Evolutionary conservation across 495 filamentous ascomycete genomes (phyloP).

Genomic region (Penicillium goetzii): DNA sequence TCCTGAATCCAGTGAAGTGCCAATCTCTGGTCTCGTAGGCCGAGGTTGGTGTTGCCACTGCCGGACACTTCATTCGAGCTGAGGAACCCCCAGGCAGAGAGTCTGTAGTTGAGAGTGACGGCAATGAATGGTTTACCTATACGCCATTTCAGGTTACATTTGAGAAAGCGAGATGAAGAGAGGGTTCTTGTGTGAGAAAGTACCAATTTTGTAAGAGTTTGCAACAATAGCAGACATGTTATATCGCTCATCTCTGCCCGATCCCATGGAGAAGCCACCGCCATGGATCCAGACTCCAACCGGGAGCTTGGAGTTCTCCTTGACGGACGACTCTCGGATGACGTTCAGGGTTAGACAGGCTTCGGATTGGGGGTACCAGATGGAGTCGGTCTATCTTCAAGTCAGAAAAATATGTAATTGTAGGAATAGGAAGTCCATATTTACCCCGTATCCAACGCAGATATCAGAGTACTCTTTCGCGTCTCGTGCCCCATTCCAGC

Average conservation of each 20-base stretch:
- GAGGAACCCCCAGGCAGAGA: constrained; percentile 59
- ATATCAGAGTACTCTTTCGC: constrained; percentile 55
- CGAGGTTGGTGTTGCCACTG: constrained; percentile 58
- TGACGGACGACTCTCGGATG: constrained; percentile 46
- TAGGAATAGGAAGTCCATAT: constrained; percentile 11
- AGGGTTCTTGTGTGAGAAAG: not conserved
- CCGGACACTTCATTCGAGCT: constrained; percentile 34
- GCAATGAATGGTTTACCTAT: constrained; percentile 59
- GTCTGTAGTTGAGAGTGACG: constrained; percentile 64
- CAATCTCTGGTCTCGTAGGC: constrained; percentile 61
- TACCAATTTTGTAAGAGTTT: constrained; percentile 52
- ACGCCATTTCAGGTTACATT: not conserved
- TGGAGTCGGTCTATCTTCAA: constrained; percentile 40
- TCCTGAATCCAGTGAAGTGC: constrained; percentile 64
- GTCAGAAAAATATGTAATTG: not conserved
- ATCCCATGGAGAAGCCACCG: constrained; percentile 59
- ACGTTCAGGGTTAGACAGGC: constrained; percentile 63
- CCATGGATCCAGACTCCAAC: constrained; percentile 64
- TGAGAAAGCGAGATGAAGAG: not conserved
- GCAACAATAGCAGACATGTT: constrained; percentile 59
- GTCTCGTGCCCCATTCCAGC: constrained; percentile 40
- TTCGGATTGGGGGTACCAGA: constrained; percentile 51
- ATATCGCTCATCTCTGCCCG: constrained; percentile 52
- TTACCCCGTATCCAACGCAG: constrained; percentile 52
- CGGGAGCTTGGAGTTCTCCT: constrained; percentile 40